Base-by-base conservation (phyloP, 371 early-diverging fungal genomes). In the Circinella minor region DNA sequence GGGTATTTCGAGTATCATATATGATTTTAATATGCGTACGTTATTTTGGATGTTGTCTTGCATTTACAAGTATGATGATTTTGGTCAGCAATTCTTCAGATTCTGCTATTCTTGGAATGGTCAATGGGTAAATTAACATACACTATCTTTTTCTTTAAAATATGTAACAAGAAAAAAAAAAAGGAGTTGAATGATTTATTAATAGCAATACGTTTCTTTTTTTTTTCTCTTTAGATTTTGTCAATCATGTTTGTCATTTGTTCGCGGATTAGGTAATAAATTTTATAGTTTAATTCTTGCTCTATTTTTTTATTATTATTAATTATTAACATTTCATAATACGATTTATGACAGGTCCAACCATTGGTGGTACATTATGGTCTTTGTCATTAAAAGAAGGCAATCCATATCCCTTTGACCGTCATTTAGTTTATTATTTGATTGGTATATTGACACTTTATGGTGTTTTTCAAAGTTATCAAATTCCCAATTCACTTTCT, bases 301-400 rank as follows among this genome's bases (percentile, higher is more conserved):
- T 27, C 34, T 34, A 17, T 15, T 4, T 10, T 61, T 11, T 20
- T 43, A 5, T 6, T 11, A 8, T 39, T 61, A 61, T 5, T 20
- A 0, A 59, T n/a, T 60, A 48, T 36, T 27, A 11, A 13, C 47
- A 48, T 74, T 27, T 2, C 27, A 27, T 27, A 27, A 27, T 27
- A 27, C 2, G 27, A 27, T 27, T 27, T 27, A 27, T 27, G 27
- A 27, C 27, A 75, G 82, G 73, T 36, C 93, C 93, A 13, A 86
- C 88, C 0, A 64, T 90, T 11, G 90, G 90, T 20, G 91, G 91
- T 34, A 81, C 85, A 8, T 36, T 92, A 7, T 92, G 87, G 86
- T 85, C 89, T 2, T 86, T 86, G 75, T 91, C 91, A 4, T 71
- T 91, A 3, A 75, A 73, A 7, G 82, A 80, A 55, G 85, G 81